phyloP scores from a whole-genome alignment of 1,284 basidiomycete species.

The Macrocybe sp. region DNA sequence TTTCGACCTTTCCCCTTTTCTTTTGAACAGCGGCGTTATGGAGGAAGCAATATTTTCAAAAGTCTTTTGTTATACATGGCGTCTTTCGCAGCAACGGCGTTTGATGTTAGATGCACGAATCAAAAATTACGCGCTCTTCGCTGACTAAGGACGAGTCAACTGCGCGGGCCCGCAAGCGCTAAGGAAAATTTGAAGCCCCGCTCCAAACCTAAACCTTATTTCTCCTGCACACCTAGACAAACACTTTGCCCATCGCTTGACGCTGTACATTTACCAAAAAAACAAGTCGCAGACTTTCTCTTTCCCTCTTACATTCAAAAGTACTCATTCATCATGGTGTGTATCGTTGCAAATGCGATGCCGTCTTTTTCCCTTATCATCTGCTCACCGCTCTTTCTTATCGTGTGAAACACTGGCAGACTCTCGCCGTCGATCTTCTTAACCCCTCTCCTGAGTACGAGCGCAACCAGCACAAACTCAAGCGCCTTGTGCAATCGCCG shows the following conservation, averaged over 20 bases:
- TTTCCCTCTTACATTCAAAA: slow-evolving; percentile 9
- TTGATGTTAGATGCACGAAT: no score
- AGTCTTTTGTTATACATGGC: no score
- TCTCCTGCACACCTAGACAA: slow-evolving; percentile 18
- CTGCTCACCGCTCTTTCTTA: slow-evolving; percentile 3
- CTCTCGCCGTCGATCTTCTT: slow-evolving; percentile 98
- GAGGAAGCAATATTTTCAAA: neutral
- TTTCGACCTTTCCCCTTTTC: neutral
- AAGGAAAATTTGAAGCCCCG: slow-evolving; percentile 21
- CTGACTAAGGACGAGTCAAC: no score
- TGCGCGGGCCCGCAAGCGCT: slow-evolving; percentile 19
- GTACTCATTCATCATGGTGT: slow-evolving; percentile 31
- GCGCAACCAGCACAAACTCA: slow-evolving; percentile 95
- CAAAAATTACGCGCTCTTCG: no score
- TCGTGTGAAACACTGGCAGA: slow-evolving; percentile 40
- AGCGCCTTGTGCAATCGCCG: slow-evolving; percentile 96
- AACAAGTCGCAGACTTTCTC: no score
- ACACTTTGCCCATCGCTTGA: slow-evolving; percentile 26
- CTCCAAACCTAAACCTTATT: slow-evolving; percentile 27
- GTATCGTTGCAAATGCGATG: slow-evolving; percentile 9
- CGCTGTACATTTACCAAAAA: slow-evolving; percentile 25
- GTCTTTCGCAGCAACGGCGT: no score
- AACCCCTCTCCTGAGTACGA: slow-evolving; percentile 91
- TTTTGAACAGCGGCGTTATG: neutral
- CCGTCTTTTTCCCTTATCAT: neutral